phyloP scores from a whole-genome alignment of 164 flowering plant species.

The Annona squamosa region DNA sequence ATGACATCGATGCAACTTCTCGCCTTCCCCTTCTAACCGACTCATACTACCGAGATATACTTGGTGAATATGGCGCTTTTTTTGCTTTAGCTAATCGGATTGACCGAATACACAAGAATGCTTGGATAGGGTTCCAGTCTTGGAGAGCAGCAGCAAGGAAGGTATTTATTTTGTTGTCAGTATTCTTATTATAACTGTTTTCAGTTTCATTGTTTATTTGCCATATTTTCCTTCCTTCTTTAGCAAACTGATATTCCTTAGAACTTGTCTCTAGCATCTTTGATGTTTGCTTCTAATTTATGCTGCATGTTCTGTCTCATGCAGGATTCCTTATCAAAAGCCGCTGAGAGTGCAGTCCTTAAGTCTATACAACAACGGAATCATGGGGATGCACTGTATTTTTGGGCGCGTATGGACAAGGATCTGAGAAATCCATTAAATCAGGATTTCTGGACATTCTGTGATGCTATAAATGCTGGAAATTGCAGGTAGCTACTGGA shows the following conservation, averaged over 20 bases:
- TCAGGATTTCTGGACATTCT: slow-evolving; percentile 89
- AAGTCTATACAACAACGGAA: slow-evolving; percentile 50
- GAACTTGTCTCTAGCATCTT: background rate
- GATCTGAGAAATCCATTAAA: slow-evolving; percentile 64
- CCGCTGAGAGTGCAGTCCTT: slow-evolving; percentile 60
- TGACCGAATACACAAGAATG: slow-evolving; percentile 87
- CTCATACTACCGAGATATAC: slow-evolving; percentile 69
- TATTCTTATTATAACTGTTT: background rate
- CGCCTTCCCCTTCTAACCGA: slow-evolving; percentile 72
- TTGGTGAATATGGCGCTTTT: slow-evolving; percentile 86
- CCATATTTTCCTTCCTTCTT: background rate
- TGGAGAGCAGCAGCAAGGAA: slow-evolving; percentile 88
- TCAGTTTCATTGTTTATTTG: background rate
- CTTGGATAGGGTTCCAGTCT: slow-evolving; percentile 98
- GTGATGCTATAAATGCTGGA: slow-evolving; percentile 96
- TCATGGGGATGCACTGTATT: slow-evolving; percentile 87
- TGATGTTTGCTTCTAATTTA: slow-evolving; percentile 7
- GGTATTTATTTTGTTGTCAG: slow-evolving; percentile 32
- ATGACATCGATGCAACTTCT: slow-evolving; percentile 90
- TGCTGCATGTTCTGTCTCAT: slow-evolving; percentile 1
- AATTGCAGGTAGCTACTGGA: slow-evolving; percentile 61
- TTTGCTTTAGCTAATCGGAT: slow-evolving; percentile 81
- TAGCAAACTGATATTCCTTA: background rate
- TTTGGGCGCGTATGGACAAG: slow-evolving; percentile 85
- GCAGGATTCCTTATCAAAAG: slow-evolving; percentile 64